Evolutionary conservation across 352 stramenopile genomes (phyloP), one percentile per base, ranked within the genome.

Genomic region (Globisporangium radiosum): DNA sequence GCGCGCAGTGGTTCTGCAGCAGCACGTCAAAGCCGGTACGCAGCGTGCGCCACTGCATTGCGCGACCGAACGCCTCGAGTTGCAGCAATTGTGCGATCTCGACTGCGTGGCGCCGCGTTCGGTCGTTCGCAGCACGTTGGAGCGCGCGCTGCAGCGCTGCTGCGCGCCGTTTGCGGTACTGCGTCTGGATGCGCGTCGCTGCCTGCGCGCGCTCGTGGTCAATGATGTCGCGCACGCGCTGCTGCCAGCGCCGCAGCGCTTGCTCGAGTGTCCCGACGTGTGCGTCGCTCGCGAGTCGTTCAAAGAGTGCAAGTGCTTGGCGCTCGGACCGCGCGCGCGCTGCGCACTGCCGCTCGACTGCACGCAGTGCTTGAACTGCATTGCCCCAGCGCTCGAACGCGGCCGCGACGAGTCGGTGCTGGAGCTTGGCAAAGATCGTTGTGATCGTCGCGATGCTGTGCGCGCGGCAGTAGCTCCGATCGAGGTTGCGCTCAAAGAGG

Each of bases 401-500:
- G 11, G 73, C 59, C 45, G 68, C 85, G 17, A 88, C 48, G 45
- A 88, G 60, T 13, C 75, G 72, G 15, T 84, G 65, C 64, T 92
- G 82, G 2, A 92, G 65, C 60, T 85, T 88, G 3, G 73, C 65
- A 53, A 90, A 92, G 63, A 90, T 87, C 3, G 59, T 56, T 0
- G 78, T 76, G 57, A 90, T 87, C 1, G 74, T 74, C 10, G 52
- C 59, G 5, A 90, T 53, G 33, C 78, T 72, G 48, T 87, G 72
- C 50, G 85, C 61, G 25, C 68, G 70, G 51, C 78, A 87, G 60
- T 90, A 88, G 3, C 65, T 70, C 7, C 70, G 69, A 40, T 84
- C 70, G 17, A 92, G 59, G 19, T 86, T 84, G 54, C 75, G 78
- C 50, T 90, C 80, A 39, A 92, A 92, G 54, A 92, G 73, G 54